These are phyloP conservation scores for Lipomyces yamanashiensis DNA, from an alignment of 805 yeast genomes.

Conservation along the genomic window DNA sequence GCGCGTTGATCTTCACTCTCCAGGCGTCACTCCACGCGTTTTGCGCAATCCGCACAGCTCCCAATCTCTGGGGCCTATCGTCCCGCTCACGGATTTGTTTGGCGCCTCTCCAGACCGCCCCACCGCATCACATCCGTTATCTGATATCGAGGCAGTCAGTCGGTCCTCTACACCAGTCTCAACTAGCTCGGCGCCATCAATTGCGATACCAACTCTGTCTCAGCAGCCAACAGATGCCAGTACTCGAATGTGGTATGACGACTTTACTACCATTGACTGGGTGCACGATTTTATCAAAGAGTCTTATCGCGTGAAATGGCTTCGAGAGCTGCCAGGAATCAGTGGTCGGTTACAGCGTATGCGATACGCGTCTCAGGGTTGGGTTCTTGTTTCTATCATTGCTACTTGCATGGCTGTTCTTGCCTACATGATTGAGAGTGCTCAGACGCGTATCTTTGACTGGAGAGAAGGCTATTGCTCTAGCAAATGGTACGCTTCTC, in stretches of 20 bases:
- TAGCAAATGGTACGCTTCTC: slow-evolving; percentile 52
- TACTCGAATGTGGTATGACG: slow-evolving; percentile 51
- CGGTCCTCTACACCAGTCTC: not conserved
- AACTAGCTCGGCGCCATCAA: slow-evolving; percentile 1
- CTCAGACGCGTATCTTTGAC: slow-evolving; percentile 56
- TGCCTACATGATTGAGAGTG: slow-evolving; percentile 55
- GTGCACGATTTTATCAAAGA: slow-evolving; percentile 54
- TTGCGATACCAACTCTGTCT: not conserved
- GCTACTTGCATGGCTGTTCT: slow-evolving; percentile 55
- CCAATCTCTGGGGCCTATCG: slow-evolving; percentile 5
- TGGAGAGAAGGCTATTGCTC: slow-evolving; percentile 58
- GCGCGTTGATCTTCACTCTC: slow-evolving; percentile 37
- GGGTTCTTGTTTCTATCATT: slow-evolving; percentile 55
- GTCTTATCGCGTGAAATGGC: slow-evolving; percentile 49
- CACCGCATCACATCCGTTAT: not conserved
- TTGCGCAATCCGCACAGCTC: slow-evolving; percentile 4
- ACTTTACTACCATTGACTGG: slow-evolving; percentile 68
- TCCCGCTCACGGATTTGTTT: slow-evolving; percentile 4
- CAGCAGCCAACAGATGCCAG: slow-evolving; percentile 12
- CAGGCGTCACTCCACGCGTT: slow-evolving; percentile 32
- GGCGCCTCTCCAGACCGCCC: slow-evolving; percentile 4
- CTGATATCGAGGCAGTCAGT: not conserved
- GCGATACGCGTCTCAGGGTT: slow-evolving; percentile 52
- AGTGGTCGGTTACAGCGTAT: slow-evolving; percentile 43
- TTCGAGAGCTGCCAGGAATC: slow-evolving; percentile 47